Percentiles rank a stretch among this genome's conserved stretches.
phyloP scores from a whole-genome alignment of 495 filamentous ascomycete genomes.

The Penicillium salamii region DNA sequence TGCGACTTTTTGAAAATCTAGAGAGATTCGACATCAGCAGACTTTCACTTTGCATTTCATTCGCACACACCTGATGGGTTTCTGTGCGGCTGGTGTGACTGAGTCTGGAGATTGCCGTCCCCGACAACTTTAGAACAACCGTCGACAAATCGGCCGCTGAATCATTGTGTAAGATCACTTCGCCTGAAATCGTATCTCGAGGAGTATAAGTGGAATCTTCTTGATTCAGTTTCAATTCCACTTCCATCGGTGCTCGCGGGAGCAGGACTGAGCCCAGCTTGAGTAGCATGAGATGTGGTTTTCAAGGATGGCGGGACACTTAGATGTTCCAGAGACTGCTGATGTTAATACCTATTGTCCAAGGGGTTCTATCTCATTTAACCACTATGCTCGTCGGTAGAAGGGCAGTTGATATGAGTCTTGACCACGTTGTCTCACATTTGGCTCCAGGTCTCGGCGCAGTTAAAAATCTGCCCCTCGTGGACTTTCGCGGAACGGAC shows the following conservation, averaged over 20 bases:
- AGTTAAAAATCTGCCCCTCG: conserved; percentile 3
- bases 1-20: conserved; percentile 1
- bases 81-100: not conserved
- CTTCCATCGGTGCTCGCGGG: not conserved
- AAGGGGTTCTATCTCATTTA: not conserved
- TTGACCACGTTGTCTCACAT: not conserved
- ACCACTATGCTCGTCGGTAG: not conserved
- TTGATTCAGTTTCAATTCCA: not conserved
- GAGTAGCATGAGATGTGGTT: not conserved
- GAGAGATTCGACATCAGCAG: not conserved
- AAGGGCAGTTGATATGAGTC: not conserved
- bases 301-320: not conserved
- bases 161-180: not conserved
- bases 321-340: not conserved
- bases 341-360: not conserved
- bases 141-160: conserved; percentile 1
- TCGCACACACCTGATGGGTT: not conserved
- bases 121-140: not conserved
- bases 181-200: conserved; percentile 3
- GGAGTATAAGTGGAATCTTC: not conserved
- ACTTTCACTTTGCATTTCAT: not conserved
- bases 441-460: not conserved
- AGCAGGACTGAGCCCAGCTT: not conserved
- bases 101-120: not conserved
- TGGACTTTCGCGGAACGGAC: not conserved